Base-by-base conservation (phyloP, 768 basidiomycete genomes). In the Amanita inopinata region DNA sequence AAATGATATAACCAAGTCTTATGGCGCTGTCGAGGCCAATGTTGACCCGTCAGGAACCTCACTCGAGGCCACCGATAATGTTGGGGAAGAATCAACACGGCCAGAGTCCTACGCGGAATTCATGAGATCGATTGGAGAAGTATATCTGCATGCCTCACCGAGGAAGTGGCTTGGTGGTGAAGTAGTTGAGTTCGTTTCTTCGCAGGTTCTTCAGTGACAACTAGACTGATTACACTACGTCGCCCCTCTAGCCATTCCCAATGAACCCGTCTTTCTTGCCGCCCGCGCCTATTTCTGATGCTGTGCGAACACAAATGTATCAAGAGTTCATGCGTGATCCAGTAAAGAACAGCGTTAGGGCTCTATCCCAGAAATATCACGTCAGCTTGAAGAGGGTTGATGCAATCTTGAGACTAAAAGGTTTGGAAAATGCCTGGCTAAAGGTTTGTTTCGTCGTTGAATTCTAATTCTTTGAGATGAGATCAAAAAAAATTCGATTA, bases 241-340 rank as follows among this genome's bases (percentile, higher is more conserved):
- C n/a, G n/a, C n/a, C 15, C 24, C n/a, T 41, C 12, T 45, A 92
- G 88, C 89, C 88, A 0, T 92, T 92, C 57, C 86, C 87, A 9
- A 66, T 86, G 61, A 93, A 94, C 54, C 77, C 77, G 4, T 77
- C 83, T 1, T 94, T 92, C 62, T 75, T 73, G 51, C 90, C 91
- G 4, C 84, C 83, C 8, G 60, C 76, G 4, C 89, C 90, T 4
- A 62, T 88, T 35, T 83, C 87, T 1, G 75, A 90, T 49, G 55
- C 51, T 5, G 57, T 74, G 30, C 72, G 79, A 32, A 63, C 69
- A 1, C 56, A 56, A 14, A 73, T 93, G 28, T 92, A 80, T 58
- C 48, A 61, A 4, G 62, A 70, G 17, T 85, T 74, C 58, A 73
- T 83, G 64, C 30, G 40, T n/a, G 62, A 84, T 49, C 83, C 82